phyloP scores from a whole-genome alignment of 2,329 filamentous ascomycete genomes.

The Knoxdaviesia proteae region DNA sequence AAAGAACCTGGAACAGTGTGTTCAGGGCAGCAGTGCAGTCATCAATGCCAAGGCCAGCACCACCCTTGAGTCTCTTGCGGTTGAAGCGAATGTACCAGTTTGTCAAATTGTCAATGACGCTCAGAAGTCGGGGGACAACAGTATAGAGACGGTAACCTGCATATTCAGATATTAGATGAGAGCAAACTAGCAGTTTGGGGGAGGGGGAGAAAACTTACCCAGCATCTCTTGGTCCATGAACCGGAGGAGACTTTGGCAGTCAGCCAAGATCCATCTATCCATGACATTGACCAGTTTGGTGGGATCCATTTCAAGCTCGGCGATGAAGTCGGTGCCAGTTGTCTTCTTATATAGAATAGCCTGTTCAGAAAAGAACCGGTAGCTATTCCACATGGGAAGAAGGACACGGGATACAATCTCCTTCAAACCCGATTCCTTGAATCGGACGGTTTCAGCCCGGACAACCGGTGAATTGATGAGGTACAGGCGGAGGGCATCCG shows the following conservation, averaged over 20 bases:
- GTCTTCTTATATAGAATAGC: slow-evolving; percentile 7
- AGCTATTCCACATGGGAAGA: slow-evolving; percentile 11
- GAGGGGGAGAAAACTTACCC: slow-evolving; percentile 23
- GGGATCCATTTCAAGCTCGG: slow-evolving; percentile 5
- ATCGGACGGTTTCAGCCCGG: slow-evolving; percentile 9
- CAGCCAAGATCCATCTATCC: slow-evolving; percentile 88
- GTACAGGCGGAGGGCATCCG: slow-evolving; percentile 10
- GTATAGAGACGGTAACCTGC: slow-evolving; percentile 55
- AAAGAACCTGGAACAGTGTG: slow-evolving; percentile 76
- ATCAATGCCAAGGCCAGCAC: slow-evolving; percentile 38
- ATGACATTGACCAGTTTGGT: slow-evolving; percentile 35
- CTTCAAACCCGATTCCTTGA: slow-evolving; percentile 10
- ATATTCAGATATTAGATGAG: neutral
- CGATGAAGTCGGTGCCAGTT: slow-evolving; percentile 7
- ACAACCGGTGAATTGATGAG: slow-evolving; percentile 11
- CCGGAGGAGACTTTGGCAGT: slow-evolving; percentile 72
- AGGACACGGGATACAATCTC: slow-evolving; percentile 9
- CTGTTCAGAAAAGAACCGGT: slow-evolving; percentile 10
- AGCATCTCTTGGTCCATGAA: slow-evolving; percentile 90
- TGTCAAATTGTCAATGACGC: slow-evolving; percentile 66
- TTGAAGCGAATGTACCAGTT: slow-evolving; percentile 93
- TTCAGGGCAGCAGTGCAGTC: slow-evolving; percentile 72
- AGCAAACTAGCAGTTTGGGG: neutral
- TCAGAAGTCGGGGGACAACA: slow-evolving; percentile 57
- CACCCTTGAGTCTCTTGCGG: slow-evolving; percentile 64